A percentile compares a stretch with the other conserved stretches of the same genome.
Conservation (phyloP, 106 monocot genomes). For the Dioscorea dumetorum region DNA sequence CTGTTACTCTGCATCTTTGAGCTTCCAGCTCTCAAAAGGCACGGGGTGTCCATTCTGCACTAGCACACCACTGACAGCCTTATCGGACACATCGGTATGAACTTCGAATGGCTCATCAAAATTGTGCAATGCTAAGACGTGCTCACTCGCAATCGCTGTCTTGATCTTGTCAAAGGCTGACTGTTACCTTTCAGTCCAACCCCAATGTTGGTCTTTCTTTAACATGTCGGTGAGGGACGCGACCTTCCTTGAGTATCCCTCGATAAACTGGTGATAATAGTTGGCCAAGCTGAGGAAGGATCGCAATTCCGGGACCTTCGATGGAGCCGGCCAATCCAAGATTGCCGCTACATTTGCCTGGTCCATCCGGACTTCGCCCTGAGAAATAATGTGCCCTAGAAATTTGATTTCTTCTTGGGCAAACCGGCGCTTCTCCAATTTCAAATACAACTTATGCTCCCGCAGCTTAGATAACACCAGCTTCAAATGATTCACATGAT, state of each 20-base stretch:
- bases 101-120: background rate
- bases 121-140: background rate
- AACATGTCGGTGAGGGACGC: no score
- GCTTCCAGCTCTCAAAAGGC: slow-evolving; percentile 4
- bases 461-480: background rate
- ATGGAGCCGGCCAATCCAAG: background rate
- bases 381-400: background rate
- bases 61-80: background rate
- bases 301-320: background rate
- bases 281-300: background rate
- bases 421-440: background rate
- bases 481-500: background rate
- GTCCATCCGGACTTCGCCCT: slow-evolving; percentile 1
- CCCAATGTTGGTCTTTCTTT: background rate
- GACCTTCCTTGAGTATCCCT: background rate
- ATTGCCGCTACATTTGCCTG: background rate
- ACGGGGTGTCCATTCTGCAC: background rate
- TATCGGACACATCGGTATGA: background rate
- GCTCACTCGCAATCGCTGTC: background rate
- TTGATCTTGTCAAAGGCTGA: background rate
- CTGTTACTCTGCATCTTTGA: slow-evolving; percentile 2
- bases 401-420: background rate
- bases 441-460: background rate
- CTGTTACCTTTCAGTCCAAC: background rate
- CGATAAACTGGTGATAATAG: no score